Percentiles rank a stretch among this genome's conserved stretches.
These are phyloP conservation scores for Penicillium brasilianum DNA, from an alignment of 2,329 filamentous ascomycete genomes.

Conservation along the genomic window DNA sequence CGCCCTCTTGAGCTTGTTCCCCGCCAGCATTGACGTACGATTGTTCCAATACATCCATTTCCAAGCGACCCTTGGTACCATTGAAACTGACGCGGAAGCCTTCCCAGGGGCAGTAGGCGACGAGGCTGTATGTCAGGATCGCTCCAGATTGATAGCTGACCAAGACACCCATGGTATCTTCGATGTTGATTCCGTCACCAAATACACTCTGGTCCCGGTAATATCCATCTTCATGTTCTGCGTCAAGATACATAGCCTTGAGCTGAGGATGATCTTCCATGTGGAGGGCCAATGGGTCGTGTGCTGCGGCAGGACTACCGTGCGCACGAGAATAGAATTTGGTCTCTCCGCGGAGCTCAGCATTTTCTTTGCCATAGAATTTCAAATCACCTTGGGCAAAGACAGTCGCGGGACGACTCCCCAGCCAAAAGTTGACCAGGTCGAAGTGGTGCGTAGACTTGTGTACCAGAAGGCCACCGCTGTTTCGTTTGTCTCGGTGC, in stretches of 20 bases:
- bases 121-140: conserved; percentile 61
- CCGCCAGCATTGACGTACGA: conserved; percentile 61
- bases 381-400: conserved; percentile 63
- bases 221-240: conserved; percentile 67
- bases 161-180: conserved; percentile 67
- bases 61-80: conserved; percentile 62
- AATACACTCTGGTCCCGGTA: conserved; percentile 67
- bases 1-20: conserved; percentile 53
- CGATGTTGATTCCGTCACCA: conserved; percentile 66
- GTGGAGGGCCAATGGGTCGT: conserved; percentile 65
- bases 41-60: conserved; percentile 68
- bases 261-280: conserved; percentile 59
- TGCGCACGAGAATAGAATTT: conserved; percentile 58
- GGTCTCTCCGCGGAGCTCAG: conserved; percentile 59
- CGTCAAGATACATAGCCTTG: conserved; percentile 49
- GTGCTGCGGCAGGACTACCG: conserved; percentile 57
- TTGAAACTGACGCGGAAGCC: conserved; percentile 37
- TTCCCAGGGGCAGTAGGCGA: conserved; percentile 63
- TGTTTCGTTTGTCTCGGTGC: conserved; percentile 66
- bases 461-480: conserved; percentile 64
- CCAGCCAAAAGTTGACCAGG: conserved; percentile 67
- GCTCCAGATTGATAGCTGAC: conserved; percentile 63
- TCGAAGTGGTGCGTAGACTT: conserved; percentile 70
- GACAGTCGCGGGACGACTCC: conserved; percentile 60
- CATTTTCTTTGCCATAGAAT: conserved; percentile 67